Evolutionary conservation across 106 monocot species (phyloP), one percentile per base, ranked within the genome.

Genomic region (Phalaenopsis equestris): DNA sequence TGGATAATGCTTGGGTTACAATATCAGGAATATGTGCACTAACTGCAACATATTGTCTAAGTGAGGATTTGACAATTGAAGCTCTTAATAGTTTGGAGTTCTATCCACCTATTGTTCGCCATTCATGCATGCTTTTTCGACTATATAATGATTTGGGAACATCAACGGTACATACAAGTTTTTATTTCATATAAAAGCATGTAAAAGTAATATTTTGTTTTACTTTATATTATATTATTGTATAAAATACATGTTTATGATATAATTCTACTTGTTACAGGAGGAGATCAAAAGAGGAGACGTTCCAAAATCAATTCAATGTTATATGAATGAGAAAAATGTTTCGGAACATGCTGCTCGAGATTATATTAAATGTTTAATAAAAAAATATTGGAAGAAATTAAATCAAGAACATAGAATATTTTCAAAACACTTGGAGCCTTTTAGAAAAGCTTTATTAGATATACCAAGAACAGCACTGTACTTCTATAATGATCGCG

Each of bases 141-240:
- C 85, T 85, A 11, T 61, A 10, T 30, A 49, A 85, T 55, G 85
- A 85, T 79, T 23, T 85, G 11, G 78, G 57, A 41, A 85, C 85
- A n/a, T 80, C 84, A 17, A 81, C 12, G 16, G 80, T 84, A 76
- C 2, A 37, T 45, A 4, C 39, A 23, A 10, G 41, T 3, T 5
- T 15, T 56, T 6, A 24, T 46, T 14, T 24, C 16, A 18, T 37
- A 47, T 14, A 47, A 9, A n/a, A 12, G 12, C 10, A 52, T 52
- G 12, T 12, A 52, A 2, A 52, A 52, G 3, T 52, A 52, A 52
- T 12, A 12, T 52, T 1, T 52, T 12, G 3, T 52, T 52, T 1
- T 14, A 12, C 2, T 52, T 52, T 52, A 1, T 52, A 4, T 10
- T 38, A 37, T 67, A 10, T 52, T 52, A 1, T 52, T 45, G 1